These are phyloP conservation scores for Cryphonectria nitschkei DNA, from an alignment of 2,329 filamentous ascomycete genomes.

Conservation along the genomic window DNA sequence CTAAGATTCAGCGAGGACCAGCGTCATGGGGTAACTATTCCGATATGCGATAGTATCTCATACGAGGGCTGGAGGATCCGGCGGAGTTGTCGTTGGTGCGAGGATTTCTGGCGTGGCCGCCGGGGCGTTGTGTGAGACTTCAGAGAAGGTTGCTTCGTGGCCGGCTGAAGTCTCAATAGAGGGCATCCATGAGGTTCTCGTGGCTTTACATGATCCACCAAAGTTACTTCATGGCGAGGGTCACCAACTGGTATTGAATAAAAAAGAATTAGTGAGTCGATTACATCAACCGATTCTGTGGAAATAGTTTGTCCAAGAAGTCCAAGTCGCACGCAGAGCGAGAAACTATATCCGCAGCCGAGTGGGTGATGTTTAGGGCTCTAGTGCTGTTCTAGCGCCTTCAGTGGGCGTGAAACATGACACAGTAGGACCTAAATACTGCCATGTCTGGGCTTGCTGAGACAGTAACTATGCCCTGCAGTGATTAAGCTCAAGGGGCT, in stretches of 20 bases:
- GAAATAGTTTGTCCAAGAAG: not conserved
- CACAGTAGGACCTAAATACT: not conserved
- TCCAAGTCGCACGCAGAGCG: too few species aligned
- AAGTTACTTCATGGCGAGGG: not conserved
- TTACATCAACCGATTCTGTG: not conserved
- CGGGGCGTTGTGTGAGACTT: not conserved
- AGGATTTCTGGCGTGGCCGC: not conserved
- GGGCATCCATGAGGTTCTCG: not conserved
- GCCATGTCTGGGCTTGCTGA: not conserved
- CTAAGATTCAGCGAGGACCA: not conserved
- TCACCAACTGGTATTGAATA: not conserved
- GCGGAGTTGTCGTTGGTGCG: conserved; percentile 12
- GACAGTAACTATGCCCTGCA: not conserved
- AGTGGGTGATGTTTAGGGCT: not conserved
- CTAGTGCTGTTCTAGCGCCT: not conserved
- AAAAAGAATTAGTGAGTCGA: not conserved
- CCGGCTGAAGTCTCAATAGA: not conserved
- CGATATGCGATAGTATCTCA: not conserved
- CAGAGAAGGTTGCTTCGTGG: not conserved
- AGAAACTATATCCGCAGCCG: not conserved
- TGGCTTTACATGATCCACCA: not conserved
- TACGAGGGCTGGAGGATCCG: conserved; percentile 9
- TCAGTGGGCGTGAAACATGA: not conserved
- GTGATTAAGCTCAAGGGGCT: not conserved
- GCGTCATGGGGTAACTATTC: not conserved